phyloP scores from a whole-genome alignment of 2,329 filamentous ascomycete species.

The Dactylellina cionopaga region DNA sequence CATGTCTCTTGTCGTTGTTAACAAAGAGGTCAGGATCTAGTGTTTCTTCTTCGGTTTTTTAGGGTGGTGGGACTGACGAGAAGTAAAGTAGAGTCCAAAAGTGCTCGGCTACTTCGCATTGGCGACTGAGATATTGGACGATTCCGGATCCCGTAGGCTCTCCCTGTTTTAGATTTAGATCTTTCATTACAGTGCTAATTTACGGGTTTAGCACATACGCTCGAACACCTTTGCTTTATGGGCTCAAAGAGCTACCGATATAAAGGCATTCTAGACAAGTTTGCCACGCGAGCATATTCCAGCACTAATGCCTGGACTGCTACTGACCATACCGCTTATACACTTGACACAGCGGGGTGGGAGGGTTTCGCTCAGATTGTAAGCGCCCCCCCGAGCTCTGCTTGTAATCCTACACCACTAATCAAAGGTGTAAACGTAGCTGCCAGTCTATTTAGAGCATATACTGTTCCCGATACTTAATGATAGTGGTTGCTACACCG shows the following conservation, averaged over 20 bases:
- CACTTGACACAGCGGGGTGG: slow-evolving; percentile 93
- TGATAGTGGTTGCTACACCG: slow-evolving; percentile 90
- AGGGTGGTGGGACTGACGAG: neutral
- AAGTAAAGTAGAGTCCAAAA: slow-evolving; percentile 72
- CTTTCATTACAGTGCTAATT: slow-evolving; percentile 15
- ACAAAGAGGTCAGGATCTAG: slow-evolving; percentile 71
- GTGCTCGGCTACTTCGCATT: slow-evolving; percentile 93
- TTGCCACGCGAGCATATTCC: slow-evolving; percentile 92
- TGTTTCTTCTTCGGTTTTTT: neutral
- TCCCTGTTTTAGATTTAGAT: slow-evolving; percentile 50
- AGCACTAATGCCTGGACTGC: slow-evolving; percentile 97
- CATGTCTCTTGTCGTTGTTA: slow-evolving; percentile 91
- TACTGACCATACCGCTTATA: slow-evolving; percentile 95
- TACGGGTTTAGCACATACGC: slow-evolving; percentile 62
- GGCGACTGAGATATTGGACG: slow-evolving; percentile 96
- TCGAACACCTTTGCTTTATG: slow-evolving; percentile 68
- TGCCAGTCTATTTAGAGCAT: slow-evolving; percentile 95
- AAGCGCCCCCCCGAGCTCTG: neutral
- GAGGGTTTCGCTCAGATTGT: slow-evolving; percentile 90
- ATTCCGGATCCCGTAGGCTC: slow-evolving; percentile 79
- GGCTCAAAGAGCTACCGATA: slow-evolving; percentile 93
- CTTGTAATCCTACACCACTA: too few relatives aligned
- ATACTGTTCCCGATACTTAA: slow-evolving; percentile 90
- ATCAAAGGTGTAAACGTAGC: slow-evolving; percentile 54
- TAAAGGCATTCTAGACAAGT: slow-evolving; percentile 93